These are phyloP conservation scores for Nadsonia commutata DNA, from an alignment of 1,139 yeast genomes.

Conservation along the genomic window DNA sequence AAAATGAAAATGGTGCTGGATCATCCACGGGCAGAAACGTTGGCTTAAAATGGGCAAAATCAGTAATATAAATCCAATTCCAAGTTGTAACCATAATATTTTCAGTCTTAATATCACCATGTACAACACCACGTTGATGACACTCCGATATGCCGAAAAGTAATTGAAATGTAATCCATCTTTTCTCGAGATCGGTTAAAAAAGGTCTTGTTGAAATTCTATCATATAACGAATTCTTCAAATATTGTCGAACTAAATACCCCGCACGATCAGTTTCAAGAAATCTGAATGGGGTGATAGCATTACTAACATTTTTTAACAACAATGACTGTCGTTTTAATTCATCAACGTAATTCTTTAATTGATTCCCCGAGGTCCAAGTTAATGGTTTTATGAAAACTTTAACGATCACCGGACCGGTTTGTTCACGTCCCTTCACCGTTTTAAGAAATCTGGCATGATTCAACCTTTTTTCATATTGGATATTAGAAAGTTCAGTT, in stretches of 20 bases:
- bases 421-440: slow-evolving; percentile 55
- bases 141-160: slow-evolving; percentile 45
- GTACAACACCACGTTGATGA: slow-evolving; percentile 49
- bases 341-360: slow-evolving; percentile 12
- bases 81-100: slow-evolving; percentile 77
- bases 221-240: slow-evolving; percentile 70
- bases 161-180: slow-evolving; percentile 74
- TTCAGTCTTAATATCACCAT: slow-evolving; percentile 88
- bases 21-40: slow-evolving; percentile 80
- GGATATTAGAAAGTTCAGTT: slow-evolving; percentile 58
- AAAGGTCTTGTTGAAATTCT: slow-evolving; percentile 77
- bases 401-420: slow-evolving; percentile 64
- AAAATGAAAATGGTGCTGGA: slow-evolving; percentile 87
- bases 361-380: slow-evolving; percentile 28
- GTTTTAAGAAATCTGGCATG: slow-evolving; percentile 80
- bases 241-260: slow-evolving; percentile 69
- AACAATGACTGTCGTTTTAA: slow-evolving; percentile 20
- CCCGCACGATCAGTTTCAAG: slow-evolving; percentile 90
- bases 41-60: slow-evolving; percentile 80
- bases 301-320: slow-evolving; percentile 38
- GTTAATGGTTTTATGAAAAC: slow-evolving; percentile 75
- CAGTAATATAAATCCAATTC: slow-evolving; percentile 75
- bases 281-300: slow-evolving; percentile 55
- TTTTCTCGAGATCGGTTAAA: slow-evolving; percentile 63
- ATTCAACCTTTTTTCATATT: slow-evolving; percentile 54